Evolutionary conservation across 2,329 filamentous ascomycete species (phyloP).

Genomic region (Phialophora tarda): DNA sequence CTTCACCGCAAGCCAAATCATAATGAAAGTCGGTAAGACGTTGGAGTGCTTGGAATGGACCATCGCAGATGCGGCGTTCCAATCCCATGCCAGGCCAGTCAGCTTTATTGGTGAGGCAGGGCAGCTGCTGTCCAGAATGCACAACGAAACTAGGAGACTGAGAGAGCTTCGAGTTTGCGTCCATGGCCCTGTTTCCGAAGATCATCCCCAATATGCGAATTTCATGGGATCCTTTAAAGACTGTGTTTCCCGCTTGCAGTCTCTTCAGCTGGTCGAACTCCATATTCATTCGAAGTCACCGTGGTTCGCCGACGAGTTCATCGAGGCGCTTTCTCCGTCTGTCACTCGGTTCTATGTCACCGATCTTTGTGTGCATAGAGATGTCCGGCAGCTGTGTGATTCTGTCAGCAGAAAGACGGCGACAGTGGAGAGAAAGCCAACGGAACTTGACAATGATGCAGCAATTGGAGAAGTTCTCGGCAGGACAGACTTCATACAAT

Average conservation of each 20-base stretch:
- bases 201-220: constrained; percentile 10
- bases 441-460: background rate
- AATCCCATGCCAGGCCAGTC: background rate
- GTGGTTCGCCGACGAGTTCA: constrained; percentile 28
- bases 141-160: constrained; percentile 10
- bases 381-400: background rate
- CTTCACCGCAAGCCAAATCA: constrained; percentile 15
- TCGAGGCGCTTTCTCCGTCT: constrained; percentile 27
- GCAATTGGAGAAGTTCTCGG: constrained; percentile 21
- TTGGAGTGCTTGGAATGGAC: constrained; percentile 27
- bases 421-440: background rate
- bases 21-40: constrained; percentile 7
- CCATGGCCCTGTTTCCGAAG: constrained; percentile 22
- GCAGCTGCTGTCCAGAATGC: background rate
- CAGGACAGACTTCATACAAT: constrained; percentile 30
- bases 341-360: constrained; percentile 32
- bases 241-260: constrained; percentile 18
- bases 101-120: constrained; percentile 9
- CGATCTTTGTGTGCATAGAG: constrained; percentile 24
- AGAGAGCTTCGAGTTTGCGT: constrained; percentile 30
- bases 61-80: constrained; percentile 17
- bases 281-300: constrained; percentile 28
- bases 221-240: constrained; percentile 28
- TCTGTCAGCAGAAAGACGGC: constrained; percentile 14
- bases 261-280: constrained; percentile 33